Percentiles rank a stretch among this genome's conserved stretches.
These are phyloP conservation scores for Aureobasidium sp. DNA, from an alignment of 2,329 filamentous ascomycete genomes.

Conservation along the genomic window DNA sequence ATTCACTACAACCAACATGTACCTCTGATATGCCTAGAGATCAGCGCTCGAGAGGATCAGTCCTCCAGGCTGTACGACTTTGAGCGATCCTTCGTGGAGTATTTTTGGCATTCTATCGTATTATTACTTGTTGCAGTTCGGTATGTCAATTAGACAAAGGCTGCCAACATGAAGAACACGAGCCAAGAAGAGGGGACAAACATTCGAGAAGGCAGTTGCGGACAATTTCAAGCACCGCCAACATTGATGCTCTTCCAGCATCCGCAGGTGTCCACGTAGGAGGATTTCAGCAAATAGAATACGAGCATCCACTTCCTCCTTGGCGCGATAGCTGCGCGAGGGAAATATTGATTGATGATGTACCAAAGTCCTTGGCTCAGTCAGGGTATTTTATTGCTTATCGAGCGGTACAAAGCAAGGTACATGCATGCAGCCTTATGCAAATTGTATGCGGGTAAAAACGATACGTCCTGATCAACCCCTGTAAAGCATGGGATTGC, in stretches of 20 bases:
- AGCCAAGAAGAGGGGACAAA: conserved; percentile 2
- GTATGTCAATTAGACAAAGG: background rate
- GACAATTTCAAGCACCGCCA: background rate
- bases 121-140: background rate
- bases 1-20: background rate
- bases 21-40: background rate
- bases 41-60: background rate
- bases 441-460: conserved; percentile 6
- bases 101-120: background rate
- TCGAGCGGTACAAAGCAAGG: background rate
- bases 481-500: background rate
- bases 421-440: conserved; percentile 14
- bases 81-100: background rate
- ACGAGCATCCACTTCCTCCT: background rate
- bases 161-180: background rate
- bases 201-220: background rate
- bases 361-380: background rate
- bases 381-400: background rate
- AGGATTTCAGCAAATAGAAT: conserved; percentile 9
- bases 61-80: background rate
- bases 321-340: conserved; percentile 6
- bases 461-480: background rate
- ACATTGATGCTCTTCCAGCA: background rate
- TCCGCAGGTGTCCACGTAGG: background rate
- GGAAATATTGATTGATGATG: background rate